Conservation (phyloP, 176 grass and related monocot genomes). For the Oryza glaberrima region DNA sequence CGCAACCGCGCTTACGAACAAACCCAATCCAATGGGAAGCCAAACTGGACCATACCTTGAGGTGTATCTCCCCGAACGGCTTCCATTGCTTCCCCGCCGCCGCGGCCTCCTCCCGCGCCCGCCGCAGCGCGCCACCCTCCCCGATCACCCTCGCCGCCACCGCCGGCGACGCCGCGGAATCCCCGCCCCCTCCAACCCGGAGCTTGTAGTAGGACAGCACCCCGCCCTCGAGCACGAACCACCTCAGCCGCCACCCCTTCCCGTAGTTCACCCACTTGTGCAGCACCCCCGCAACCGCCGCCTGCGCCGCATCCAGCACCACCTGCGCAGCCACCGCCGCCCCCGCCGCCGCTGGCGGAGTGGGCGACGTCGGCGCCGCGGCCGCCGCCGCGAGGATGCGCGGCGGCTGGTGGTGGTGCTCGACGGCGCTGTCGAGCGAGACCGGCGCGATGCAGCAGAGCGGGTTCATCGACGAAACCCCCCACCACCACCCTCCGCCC, state of each 20-base stretch:
- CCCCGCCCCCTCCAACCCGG: constrained; percentile 51
- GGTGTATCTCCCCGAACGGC: constrained; percentile 92
- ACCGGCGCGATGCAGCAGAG: constrained; percentile 91
- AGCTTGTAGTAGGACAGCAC: constrained; percentile 95
- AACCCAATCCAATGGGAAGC: constrained; percentile 30
- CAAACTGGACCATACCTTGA: constrained; percentile 68
- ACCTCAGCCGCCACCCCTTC: constrained; percentile 84
- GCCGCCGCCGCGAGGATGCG: constrained; percentile 39
- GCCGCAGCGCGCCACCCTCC: constrained; percentile 43
- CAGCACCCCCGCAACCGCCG: constrained; percentile 60
- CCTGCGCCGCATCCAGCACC: neutral
- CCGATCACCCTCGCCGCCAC: constrained; percentile 69
- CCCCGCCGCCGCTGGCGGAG: neutral
- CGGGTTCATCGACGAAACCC: constrained; percentile 58
- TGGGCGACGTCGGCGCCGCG: neutral
- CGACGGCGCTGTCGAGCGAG: constrained; percentile 60
- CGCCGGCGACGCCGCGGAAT: constrained; percentile 1
- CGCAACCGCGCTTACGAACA: constrained; percentile 9
- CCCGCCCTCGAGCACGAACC: constrained; percentile 87
- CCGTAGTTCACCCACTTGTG: constrained; percentile 99
- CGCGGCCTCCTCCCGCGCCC: constrained; percentile 36
- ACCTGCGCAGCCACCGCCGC: neutral
- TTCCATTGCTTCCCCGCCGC: constrained; percentile 69
- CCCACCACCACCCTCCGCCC: neutral
- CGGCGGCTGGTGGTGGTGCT: constrained; percentile 26